Percentiles rank a stretch among this genome's conserved stretches.
Evolutionary conservation across 148 eudicot species (phyloP).

Genomic region (Pouteria glomerata): DNA sequence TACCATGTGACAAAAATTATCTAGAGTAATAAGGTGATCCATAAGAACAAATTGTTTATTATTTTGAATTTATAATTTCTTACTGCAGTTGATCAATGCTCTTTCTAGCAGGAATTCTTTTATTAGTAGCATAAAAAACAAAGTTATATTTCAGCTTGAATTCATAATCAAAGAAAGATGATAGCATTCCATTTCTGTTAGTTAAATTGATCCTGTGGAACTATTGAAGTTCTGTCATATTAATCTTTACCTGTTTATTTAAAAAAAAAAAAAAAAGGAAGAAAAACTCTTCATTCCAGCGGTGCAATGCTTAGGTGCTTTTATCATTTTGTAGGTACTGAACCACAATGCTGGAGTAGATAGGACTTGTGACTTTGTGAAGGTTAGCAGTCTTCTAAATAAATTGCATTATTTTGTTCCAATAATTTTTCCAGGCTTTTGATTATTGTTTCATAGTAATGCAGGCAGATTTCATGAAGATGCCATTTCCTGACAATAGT

Average conservation of each 20-base stretch:
- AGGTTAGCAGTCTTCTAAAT: conserved; percentile 30
- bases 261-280: too few relatives aligned
- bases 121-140: background rate
- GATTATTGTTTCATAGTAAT: conserved; percentile 9
- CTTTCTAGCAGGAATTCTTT: background rate
- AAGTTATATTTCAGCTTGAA: background rate
- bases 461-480: conserved; percentile 98
- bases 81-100: background rate
- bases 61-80: too few relatives aligned
- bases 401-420: background rate
- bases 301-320: background rate
- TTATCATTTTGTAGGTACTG: conserved; percentile 40
- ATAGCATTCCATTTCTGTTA: background rate
- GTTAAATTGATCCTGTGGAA: background rate
- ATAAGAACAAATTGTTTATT: background rate
- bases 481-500: conserved; percentile 73
- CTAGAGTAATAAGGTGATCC: background rate
- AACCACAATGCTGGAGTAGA: conserved; percentile 68
- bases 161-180: background rate
- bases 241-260: too few relatives aligned
- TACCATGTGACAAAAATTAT: background rate
- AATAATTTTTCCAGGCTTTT: background rate
- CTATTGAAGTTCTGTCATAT: background rate
- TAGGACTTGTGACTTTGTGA: conserved; percentile 65
- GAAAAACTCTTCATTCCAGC: background rate